Percentiles rank a stretch among this genome's conserved stretches.
Evolutionary conservation across 2,329 filamentous ascomycete genomes (phyloP).

Genomic region (Mollisiaceae sp.): DNA sequence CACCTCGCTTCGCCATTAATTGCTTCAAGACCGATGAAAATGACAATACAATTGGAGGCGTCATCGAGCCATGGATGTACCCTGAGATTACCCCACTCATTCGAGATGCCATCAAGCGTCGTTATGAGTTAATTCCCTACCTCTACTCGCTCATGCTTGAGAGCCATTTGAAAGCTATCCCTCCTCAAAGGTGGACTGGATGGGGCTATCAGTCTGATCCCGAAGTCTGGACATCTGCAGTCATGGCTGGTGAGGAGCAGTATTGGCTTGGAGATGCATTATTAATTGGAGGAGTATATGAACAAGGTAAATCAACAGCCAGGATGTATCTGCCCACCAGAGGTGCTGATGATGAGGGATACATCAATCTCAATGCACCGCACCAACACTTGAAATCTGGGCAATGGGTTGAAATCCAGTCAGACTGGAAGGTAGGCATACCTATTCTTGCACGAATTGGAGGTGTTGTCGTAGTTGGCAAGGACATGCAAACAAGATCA

Average conservation of each 20-base stretch:
- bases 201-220: constrained; percentile 74
- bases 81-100: constrained; percentile 67
- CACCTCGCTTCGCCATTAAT: constrained; percentile 75
- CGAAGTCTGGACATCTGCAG: constrained; percentile 64
- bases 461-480: constrained; percentile 58
- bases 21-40: constrained; percentile 74
- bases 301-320: constrained; percentile 58
- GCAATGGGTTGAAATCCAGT: constrained; percentile 56
- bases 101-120: constrained; percentile 68
- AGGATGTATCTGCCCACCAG: constrained; percentile 64
- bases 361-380: constrained; percentile 65
- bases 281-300: constrained; percentile 71
- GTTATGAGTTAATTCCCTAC: constrained; percentile 75
- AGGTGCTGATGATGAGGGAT: constrained; percentile 56
- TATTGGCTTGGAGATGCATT: constrained; percentile 75
- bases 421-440: constrained; percentile 59
- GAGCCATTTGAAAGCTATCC: constrained; percentile 63
- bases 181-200: constrained; percentile 74
- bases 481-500: constrained; percentile 54
- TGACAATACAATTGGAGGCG: constrained; percentile 71
- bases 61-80: constrained; percentile 82
- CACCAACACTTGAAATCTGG: constrained; percentile 61
- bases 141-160: constrained; percentile 69
- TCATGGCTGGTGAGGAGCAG: constrained; percentile 70
- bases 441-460: constrained; percentile 60